Conservation (phyloP, 2,329 filamentous ascomycete genomes). For the Colletotrichum sansevieriae region DNA sequence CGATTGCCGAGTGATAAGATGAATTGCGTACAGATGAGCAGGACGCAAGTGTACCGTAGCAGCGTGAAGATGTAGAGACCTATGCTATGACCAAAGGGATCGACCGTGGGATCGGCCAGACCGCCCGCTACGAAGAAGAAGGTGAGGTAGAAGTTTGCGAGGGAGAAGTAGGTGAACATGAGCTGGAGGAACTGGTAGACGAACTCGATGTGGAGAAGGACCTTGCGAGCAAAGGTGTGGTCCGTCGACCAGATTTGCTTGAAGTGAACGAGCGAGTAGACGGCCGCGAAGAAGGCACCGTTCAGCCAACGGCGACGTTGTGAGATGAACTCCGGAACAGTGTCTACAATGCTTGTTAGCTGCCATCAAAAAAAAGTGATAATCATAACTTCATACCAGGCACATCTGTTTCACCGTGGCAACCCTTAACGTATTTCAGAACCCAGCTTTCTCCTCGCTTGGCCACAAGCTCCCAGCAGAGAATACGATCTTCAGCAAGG, state of each 20-base stretch:
- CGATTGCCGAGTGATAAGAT: constrained; percentile 96
- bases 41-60: constrained; percentile 84
- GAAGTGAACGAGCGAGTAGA: constrained; percentile 97
- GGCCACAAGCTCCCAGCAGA: constrained; percentile 95
- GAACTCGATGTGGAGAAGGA: constrained; percentile 94
- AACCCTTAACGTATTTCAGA: constrained; percentile 96
- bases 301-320: constrained; percentile 98
- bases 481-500: constrained; percentile 87
- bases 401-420: constrained; percentile 97
- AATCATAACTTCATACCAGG: constrained; percentile 73
- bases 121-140: constrained; percentile 99
- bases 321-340: constrained; percentile 96
- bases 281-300: constrained; percentile 97
- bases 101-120: constrained; percentile 80
- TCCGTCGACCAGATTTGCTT: constrained; percentile 93
- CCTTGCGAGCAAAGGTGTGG: constrained; percentile 89
- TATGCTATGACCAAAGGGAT: constrained; percentile 92
- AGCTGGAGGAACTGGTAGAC: constrained; percentile 94
- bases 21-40: constrained; percentile 95
- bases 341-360: constrained; percentile 66
- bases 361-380: neutral
- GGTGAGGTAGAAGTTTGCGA: constrained; percentile 98
- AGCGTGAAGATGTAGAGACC: constrained; percentile 88
- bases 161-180: constrained; percentile 96
- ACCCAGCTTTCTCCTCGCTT: constrained; percentile 97